Evolutionary conservation across 1,284 basidiomycete genomes (phyloP).

Genomic region (Apiotrichum siamense): DNA sequence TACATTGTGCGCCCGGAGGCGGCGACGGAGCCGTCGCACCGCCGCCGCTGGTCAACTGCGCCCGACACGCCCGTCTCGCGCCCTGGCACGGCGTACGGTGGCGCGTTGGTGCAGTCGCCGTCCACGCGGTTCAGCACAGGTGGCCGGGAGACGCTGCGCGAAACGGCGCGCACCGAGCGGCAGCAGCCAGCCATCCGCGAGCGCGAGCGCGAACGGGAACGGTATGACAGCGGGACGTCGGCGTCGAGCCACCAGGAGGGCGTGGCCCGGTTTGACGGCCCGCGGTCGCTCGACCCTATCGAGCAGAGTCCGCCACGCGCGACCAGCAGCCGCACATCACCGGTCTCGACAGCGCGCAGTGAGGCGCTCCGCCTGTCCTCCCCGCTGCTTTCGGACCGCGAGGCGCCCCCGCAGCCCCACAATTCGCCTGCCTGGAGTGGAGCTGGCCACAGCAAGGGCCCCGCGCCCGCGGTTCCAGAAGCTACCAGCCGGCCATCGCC

Average conservation of each 20-base stretch:
- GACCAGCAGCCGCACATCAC: not conserved
- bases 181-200: not conserved
- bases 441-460: too few relatives aligned
- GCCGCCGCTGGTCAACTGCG: not conserved
- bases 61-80: conserved; percentile 2
- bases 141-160: not conserved
- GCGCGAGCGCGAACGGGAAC: not conserved
- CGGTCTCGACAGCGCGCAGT: not conserved
- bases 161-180: not conserved
- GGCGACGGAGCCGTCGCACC: conserved; percentile 1
- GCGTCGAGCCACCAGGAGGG: not conserved
- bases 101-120: not conserved
- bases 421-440: not conserved
- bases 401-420: not conserved
- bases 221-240: conserved; percentile 1
- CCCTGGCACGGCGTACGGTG: not conserved
- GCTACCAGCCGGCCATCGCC: not conserved
- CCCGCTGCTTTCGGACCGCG: not conserved
- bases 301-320: conserved; percentile 14
- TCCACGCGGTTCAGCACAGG: not conserved
- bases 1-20: not conserved
- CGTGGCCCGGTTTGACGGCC: not conserved
- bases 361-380: not conserved
- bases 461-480: too few relatives aligned
- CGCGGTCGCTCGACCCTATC: conserved; percentile 14